Evolutionary conservation across 169 alveolate genomes (phyloP), one percentile per base, ranked within the genome.

Genomic region (Eimeria acervulina): DNA sequence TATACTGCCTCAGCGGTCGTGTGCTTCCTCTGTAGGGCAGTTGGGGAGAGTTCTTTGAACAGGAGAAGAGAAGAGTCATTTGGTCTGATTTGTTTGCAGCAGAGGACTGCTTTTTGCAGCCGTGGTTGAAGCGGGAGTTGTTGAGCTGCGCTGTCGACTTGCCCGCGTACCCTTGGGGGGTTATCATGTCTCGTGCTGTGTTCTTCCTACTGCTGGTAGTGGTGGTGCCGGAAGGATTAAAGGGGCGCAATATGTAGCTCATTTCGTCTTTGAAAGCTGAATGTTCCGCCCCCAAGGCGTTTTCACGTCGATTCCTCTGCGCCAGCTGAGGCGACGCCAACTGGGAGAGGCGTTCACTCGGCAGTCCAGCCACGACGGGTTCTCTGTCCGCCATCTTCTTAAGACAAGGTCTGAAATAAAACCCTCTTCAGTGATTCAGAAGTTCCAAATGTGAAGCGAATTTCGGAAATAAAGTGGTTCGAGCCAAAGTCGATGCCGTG

Each of bases 311-410:
- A 1, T 23, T 26, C 63, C 81, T 59, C 66, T 59, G 70, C 28
- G 17, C 51, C n/a, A 87, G 81, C 72, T 87, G 93, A 7, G 93
- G 93, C n/a, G 93, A 55, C 31, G 93, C 93, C 93, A 87, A 28
- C 83, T 59, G 81, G 44, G 93, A 55, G 59, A 87, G 93, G 42
- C 93, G 93, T 23, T 55, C 83, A 72, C 93, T 87, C 83, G 93
- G 93, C 33, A 87, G 59, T 17, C 93, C 93, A 1, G 93, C 93
- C 38, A 87, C 93, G 12, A 63, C 81, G 6, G 19, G 33, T 6
- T 38, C 93, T 36, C 83, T 7, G 40, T 87, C 63, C 1, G 59
- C 83, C 81, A 87, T 87, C 42, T 19, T 87, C 42, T 31, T 28
- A 28, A 13, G 28, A 21, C 4, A 2, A 12, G 38, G 2, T 28